These are phyloP conservation scores for Actinomortierella wolfii DNA, from an alignment of 371 early-diverging fungal species.

Conservation along the genomic window DNA sequence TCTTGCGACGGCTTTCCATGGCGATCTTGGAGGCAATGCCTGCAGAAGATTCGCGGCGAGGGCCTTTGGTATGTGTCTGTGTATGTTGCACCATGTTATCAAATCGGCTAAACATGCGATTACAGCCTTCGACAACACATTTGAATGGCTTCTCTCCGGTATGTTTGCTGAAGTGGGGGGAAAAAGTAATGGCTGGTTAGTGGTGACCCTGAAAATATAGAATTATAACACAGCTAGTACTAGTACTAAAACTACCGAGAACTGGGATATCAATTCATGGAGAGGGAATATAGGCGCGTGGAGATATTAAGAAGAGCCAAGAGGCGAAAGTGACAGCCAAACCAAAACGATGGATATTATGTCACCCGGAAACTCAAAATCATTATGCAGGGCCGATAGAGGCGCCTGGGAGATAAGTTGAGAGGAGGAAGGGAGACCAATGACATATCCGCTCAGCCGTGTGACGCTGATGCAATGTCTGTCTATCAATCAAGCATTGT, in stretches of 20 bases:
- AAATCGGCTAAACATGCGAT: slow-evolving; percentile 61
- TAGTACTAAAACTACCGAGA: not conserved
- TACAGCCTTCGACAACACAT: slow-evolving; percentile 63
- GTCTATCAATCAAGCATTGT: no score
- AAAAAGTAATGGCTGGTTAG: not conserved
- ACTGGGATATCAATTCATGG: slow-evolving; percentile 6
- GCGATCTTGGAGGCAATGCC: slow-evolving; percentile 35
- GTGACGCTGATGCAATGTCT: no score
- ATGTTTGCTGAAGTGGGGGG: slow-evolving; percentile 50
- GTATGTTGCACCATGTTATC: slow-evolving; percentile 73
- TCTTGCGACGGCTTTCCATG: slow-evolving; percentile 36
- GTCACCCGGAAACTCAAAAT: no score
- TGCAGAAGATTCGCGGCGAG: slow-evolving; percentile 19
- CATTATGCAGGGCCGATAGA: no score
- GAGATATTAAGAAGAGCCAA: not conserved
- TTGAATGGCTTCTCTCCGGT: slow-evolving; percentile 68
- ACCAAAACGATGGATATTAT: no score
- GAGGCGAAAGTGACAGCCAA: no score
- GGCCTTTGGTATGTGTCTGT: slow-evolving; percentile 55
- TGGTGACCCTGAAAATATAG: not conserved
- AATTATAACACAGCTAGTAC: not conserved
- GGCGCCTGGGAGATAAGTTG: no score
- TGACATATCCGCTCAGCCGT: no score
- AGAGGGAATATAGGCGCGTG: no score
- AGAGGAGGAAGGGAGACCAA: no score